Conservation (phyloP, 73 alveolate species). For the Diophrys appendiculata region DNA sequence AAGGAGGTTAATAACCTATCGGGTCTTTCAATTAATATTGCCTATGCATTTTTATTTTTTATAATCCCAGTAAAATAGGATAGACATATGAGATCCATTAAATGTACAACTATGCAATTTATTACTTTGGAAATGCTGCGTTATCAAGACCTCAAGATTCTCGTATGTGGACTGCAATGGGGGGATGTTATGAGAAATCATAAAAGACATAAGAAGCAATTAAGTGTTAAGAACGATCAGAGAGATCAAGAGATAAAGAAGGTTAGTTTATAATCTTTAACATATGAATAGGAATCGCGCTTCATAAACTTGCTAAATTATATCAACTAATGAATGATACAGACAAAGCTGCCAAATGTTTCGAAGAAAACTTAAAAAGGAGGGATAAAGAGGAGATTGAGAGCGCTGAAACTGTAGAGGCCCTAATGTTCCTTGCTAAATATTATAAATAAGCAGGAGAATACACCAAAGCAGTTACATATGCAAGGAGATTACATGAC, state of each 20-base stretch:
- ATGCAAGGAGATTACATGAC: slow-evolving; percentile 89
- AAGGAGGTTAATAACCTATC: no score
- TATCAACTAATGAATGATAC: slow-evolving; percentile 80
- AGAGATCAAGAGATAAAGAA: slow-evolving; percentile 91
- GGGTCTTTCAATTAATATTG: background rate
- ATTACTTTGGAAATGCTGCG: slow-evolving; percentile 95
- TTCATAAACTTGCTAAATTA: slow-evolving; percentile 91
- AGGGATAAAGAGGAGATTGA: slow-evolving; percentile 86
- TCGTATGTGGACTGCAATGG: slow-evolving; percentile 99
- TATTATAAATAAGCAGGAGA: slow-evolving; percentile 72
- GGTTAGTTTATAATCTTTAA: no score
- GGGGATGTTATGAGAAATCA: slow-evolving; percentile 93
- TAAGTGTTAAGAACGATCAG: slow-evolving; percentile 96
- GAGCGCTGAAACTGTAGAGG: slow-evolving; percentile 89
- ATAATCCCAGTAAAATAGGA: no score
- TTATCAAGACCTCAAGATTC: slow-evolving; percentile 95
- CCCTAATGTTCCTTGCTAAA: slow-evolving; percentile 86
- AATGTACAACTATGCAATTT: slow-evolving; percentile 94
- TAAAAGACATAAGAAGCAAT: slow-evolving; percentile 91
- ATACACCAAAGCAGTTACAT: slow-evolving; percentile 80
- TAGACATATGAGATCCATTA: slow-evolving; percentile 90
- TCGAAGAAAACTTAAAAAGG: slow-evolving; percentile 84
- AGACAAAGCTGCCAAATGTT: slow-evolving; percentile 92
- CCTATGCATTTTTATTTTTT: no score
- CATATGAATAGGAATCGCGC: slow-evolving; percentile 97